phyloP scores from a whole-genome alignment of 169 alveolate species.

The Perkinsus chesapeaki region DNA sequence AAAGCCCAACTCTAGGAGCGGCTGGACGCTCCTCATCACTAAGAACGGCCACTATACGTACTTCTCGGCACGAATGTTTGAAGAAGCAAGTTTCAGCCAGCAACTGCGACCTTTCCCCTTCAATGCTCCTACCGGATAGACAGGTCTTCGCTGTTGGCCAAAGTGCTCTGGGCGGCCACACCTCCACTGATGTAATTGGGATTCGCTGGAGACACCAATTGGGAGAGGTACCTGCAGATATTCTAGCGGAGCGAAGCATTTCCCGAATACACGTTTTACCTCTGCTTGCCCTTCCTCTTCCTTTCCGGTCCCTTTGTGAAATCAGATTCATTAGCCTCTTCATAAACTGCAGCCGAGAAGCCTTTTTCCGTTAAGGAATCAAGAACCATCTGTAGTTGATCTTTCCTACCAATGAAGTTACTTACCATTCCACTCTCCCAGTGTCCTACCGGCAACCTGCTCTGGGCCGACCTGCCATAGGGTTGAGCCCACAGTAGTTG shows the following conservation, averaged over 20 bases:
- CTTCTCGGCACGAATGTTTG: no score
- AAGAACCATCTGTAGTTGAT: background rate
- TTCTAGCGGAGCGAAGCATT: background rate
- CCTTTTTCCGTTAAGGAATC: background rate
- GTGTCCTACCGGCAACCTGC: slow-evolving; percentile 30
- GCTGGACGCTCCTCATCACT: background rate
- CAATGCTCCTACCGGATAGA: background rate
- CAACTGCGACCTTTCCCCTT: background rate
- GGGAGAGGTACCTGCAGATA: background rate
- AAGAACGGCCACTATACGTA: background rate
- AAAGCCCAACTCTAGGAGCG: background rate
- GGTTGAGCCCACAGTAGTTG: slow-evolving; percentile 33
- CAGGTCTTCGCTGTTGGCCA: background rate
- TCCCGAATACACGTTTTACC: background rate
- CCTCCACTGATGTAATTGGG: background rate
- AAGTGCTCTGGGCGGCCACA: background rate
- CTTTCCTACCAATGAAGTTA: background rate
- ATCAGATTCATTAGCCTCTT: slow-evolving; percentile 7
- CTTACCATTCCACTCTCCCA: background rate
- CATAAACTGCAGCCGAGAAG: slow-evolving; percentile 13
- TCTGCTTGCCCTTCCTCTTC: background rate
- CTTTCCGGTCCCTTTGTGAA: background rate
- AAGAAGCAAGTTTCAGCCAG: background rate
- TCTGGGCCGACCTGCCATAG: slow-evolving; percentile 36
- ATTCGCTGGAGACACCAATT: background rate